phyloP scores from a whole-genome alignment of 116 monocot genomes.

The Zostera marina region DNA sequence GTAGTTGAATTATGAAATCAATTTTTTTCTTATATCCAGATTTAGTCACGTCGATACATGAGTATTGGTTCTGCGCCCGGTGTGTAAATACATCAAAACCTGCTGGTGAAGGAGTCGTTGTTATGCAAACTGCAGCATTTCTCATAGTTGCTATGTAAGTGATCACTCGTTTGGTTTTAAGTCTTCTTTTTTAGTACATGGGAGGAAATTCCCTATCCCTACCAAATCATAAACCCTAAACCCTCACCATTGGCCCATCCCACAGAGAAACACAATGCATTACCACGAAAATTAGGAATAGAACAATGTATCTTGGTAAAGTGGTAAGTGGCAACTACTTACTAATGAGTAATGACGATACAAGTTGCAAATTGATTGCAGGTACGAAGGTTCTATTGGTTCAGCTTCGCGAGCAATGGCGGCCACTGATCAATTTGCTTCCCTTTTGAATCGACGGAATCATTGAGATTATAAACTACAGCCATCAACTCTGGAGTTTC shows the following conservation, averaged over 20 bases:
- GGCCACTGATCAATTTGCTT: constrained; percentile 58
- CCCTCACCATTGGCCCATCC: no score
- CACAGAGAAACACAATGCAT: not conserved
- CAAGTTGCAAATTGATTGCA: constrained; percentile 5
- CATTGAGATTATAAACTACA: constrained; percentile 8
- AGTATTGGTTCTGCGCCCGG: constrained; percentile 79
- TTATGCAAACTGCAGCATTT: constrained; percentile 56
- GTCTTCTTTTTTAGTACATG: not conserved
- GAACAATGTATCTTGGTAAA: not conserved
- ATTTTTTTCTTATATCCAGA: constrained; percentile 19
- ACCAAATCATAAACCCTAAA: not conserved
- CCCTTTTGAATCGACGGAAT: constrained; percentile 32
- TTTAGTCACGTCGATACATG: constrained; percentile 89
- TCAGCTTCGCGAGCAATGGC: constrained; percentile 90
- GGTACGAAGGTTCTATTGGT: constrained; percentile 92
- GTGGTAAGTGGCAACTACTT: no score
- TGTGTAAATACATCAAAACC: constrained; percentile 70
- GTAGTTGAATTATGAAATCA: not conserved
- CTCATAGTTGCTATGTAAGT: constrained; percentile 76
- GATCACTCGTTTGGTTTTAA: not conserved
- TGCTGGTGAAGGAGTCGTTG: constrained; percentile 81
- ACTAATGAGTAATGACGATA: not conserved
- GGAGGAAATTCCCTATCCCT: not conserved
- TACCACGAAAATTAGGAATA: not conserved
- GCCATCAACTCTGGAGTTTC: no score